These are phyloP conservation scores for Phytophthora lateralis DNA, from an alignment of 352 stramenopile species.

Conservation along the genomic window DNA sequence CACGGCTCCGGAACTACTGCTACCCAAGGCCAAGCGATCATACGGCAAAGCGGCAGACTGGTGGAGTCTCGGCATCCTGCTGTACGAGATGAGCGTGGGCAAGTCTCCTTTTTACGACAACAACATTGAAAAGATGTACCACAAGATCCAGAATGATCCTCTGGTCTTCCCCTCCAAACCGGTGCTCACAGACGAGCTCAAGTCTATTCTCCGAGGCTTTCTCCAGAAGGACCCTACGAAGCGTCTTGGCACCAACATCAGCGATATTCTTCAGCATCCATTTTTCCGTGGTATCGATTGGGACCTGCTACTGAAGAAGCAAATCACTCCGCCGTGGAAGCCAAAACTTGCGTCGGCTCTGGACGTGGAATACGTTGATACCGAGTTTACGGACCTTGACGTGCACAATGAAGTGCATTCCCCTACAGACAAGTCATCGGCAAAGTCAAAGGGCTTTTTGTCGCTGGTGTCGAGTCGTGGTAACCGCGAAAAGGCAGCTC, in stretches of 20 bases:
- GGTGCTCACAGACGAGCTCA: constrained; percentile 68
- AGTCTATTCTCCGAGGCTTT: constrained; percentile 81
- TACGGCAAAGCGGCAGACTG: constrained; percentile 90
- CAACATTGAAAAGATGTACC: constrained; percentile 95
- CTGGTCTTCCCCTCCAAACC: constrained; percentile 83
- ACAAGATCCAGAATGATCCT: constrained; percentile 90
- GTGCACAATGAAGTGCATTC: constrained; percentile 84
- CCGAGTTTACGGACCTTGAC: constrained; percentile 87
- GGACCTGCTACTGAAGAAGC: constrained; percentile 85
- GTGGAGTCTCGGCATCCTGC: constrained; percentile 91
- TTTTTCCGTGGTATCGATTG: constrained; percentile 86
- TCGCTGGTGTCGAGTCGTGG: constrained; percentile 76
- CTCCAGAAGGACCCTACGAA: constrained; percentile 89
- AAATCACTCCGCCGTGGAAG: constrained; percentile 88
- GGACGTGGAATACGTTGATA: constrained; percentile 88
- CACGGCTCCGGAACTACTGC: constrained; percentile 81
- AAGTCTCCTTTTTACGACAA: constrained; percentile 93
- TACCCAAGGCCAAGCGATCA: constrained; percentile 85
- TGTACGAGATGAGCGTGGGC: constrained; percentile 94
- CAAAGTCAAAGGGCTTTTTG: constrained; percentile 83
- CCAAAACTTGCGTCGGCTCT: constrained; percentile 78
- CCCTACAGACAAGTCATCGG: constrained; percentile 77
- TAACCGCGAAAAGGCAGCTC: constrained; percentile 64
- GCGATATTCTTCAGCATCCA: constrained; percentile 81
- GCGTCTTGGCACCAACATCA: constrained; percentile 88